Evolutionary conservation across 208 protist species (phyloP), one percentile per base, ranked within the genome.

Genomic region (Angomonas deanei): DNA sequence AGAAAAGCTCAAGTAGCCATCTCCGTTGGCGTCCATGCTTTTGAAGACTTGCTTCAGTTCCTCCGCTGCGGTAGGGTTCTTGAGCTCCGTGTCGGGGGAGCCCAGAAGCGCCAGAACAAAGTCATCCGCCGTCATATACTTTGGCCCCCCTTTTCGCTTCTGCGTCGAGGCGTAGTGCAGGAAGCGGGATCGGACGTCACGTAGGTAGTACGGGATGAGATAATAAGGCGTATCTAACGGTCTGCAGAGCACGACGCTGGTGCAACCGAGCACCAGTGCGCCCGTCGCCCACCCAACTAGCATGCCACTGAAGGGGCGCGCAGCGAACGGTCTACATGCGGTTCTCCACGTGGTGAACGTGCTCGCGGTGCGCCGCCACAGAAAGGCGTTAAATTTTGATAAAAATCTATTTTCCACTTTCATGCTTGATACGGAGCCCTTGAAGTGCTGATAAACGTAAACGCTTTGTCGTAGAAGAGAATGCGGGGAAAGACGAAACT

Each of bases 201-300:
- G 87, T 56, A 96, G 66, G 68, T 96, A 94, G 60, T 88, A 94
- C 48, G 87, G 91, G 57, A 94, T 92, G 13, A 96, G 73, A 62
- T 94, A 96, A 11, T 80, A 75, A 3, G 89, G 89, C 11, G 85
- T 93, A 56, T 93, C 84, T 19, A 88, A 66, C 15, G 85, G 66
- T 28, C 75, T 75, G 73, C 84, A 90, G 32, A 78, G 54, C 48
- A 69, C 87, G 1, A 78, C 64, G 19, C 56, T 70, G 0, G 36
- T 59, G 27, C 66, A 23, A n/a, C 39, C 36, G 26, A 63, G 58
- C 10, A 72, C 36, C 17, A 47, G 8, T 17, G 80, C 24, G 1
- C 79, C 79, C 2, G 64, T 31, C 28, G 47, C 36, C 64, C 54
- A 71, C 26, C 75, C 79, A 2, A 28, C 50, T 15, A 79, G n/a